Percentiles rank a stretch among this genome's conserved stretches.
Evolutionary conservation across 2,329 filamentous ascomycete genomes (phyloP).

Genomic region (Fusarium buharicum): DNA sequence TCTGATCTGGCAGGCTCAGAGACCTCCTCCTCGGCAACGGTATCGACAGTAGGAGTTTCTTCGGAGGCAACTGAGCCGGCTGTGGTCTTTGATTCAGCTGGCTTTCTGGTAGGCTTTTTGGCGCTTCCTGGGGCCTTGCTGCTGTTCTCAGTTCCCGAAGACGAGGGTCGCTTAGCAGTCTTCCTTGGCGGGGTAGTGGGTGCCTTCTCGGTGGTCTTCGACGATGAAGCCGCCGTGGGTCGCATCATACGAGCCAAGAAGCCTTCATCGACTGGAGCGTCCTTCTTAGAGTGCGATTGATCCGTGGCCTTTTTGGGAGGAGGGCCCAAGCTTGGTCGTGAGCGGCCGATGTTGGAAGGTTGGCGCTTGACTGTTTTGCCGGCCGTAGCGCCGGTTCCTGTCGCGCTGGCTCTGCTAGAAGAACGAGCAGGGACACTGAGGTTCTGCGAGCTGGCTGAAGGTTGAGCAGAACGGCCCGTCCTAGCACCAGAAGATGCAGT

Average conservation of each 20-base stretch:
- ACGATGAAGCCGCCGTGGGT: conserved; percentile 75
- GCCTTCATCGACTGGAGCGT: conserved; percentile 70
- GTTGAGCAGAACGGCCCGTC: conserved; percentile 46
- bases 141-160: conserved; percentile 36
- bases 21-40: conserved; percentile 11
- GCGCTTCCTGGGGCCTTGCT: conserved; percentile 42
- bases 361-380: conserved; percentile 56
- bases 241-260: conserved; percentile 87
- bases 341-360: conserved; percentile 56
- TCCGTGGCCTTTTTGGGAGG: conserved; percentile 63
- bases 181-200: conserved; percentile 62
- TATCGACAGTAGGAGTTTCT: conserved; percentile 9
- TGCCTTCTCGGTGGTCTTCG: conserved; percentile 73
- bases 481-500: conserved; percentile 77
- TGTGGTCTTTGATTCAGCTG: conserved; percentile 12
- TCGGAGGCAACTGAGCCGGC: conserved; percentile 13
- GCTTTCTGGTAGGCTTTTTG: conserved; percentile 32
- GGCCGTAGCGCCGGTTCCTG: conserved; percentile 36
- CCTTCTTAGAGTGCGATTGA: conserved; percentile 56
- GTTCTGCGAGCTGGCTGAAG: conserved; percentile 51
- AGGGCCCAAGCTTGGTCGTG: conserved; percentile 65
- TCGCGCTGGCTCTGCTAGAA: conserved; percentile 58
- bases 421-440: conserved; percentile 54
- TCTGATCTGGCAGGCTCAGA: conserved; percentile 15
- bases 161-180: conserved; percentile 40